Evolutionary conservation across 176 grass and related monocot species (phyloP), one percentile per base, ranked within the genome.

Genomic region (Musa beccarii): DNA sequence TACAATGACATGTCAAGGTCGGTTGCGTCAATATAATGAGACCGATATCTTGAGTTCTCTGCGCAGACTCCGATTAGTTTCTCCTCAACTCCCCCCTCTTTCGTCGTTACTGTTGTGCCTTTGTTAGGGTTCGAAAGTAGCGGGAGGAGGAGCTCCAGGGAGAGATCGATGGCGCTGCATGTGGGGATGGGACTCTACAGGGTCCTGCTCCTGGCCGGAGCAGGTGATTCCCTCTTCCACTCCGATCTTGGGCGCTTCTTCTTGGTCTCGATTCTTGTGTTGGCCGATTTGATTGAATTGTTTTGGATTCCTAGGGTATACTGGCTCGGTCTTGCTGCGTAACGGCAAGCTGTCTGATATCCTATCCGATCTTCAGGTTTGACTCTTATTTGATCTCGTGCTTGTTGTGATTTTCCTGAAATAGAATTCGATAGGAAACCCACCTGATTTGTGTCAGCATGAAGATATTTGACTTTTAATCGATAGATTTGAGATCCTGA

Each of bases 311-410:
- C 25, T n/a, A 87, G 86, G 82, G 17, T 79, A 87, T 29, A 83
- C 90, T 59, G 88, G 90, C 13, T 84, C 95, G 75, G 77, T 99
- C 75, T 80, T 89, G 68, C 69, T 99, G 66, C 88, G 90, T 66
- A 94, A 94, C 26, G 91, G 91, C 61, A 87, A 84, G 29, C 77
- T 94, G 66, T 78, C 95, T 52, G 90, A 99, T 74, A 86, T 99
- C 64, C 75, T 99, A 21, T 81, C 77, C 9, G 95, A 99, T 75
- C 79, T 99, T 13, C 95, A 94, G 88, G 94, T 98, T 76, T 74
- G 73, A 81, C 20, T 10, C 61, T 12, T 3, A 22, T 66, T 54
- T 43, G 10, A 11, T 53, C 15, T 53, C 54, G n/a, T 69, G 26
- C 9, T 78, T 51, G 25, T 56, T 62, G 29, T 63, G 24, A 12